Evolutionary conservation across 192 early-diverging fungal genomes (phyloP).

Genomic region (Tieghemiomyces parasiticus): DNA sequence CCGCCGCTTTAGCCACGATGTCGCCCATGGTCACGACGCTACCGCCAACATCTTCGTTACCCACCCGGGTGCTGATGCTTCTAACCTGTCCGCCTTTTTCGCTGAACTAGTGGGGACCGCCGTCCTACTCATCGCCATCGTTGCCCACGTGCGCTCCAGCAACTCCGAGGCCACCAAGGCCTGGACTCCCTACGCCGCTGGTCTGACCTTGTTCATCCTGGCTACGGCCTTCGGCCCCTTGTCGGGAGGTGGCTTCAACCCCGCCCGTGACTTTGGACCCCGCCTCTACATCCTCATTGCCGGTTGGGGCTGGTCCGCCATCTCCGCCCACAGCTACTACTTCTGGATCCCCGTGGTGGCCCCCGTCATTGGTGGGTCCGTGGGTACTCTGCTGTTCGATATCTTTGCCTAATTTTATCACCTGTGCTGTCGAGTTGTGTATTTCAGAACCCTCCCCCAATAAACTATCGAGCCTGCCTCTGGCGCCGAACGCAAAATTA

Average conservation of each 20-base stretch:
- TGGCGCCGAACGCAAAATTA: no score
- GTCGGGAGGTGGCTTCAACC: slow-evolving; percentile 51
- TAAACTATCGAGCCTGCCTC: no score
- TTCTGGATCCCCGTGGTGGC: slow-evolving; percentile 39
- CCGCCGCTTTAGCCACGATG: slow-evolving; percentile 13
- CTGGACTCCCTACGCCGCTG: slow-evolving; percentile 35
- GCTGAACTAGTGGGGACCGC: slow-evolving; percentile 41
- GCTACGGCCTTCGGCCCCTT: slow-evolving; percentile 38
- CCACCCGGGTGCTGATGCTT: slow-evolving; percentile 2
- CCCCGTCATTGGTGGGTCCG: slow-evolving; percentile 29
- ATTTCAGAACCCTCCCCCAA: no score
- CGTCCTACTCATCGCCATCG: slow-evolving; percentile 37
- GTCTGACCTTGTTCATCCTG: slow-evolving; percentile 37
- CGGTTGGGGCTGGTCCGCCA: slow-evolving; percentile 40
- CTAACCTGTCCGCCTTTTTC: slow-evolving; percentile 13
- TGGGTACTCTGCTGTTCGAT: slow-evolving; percentile 21
- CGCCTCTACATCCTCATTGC: slow-evolving; percentile 45
- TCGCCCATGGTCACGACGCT: slow-evolving; percentile 17
- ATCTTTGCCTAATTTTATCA: no score
- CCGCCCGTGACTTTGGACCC: slow-evolving; percentile 64
- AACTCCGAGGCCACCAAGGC: not conserved
- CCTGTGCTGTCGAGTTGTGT: no score
- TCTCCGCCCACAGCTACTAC: slow-evolving; percentile 32
- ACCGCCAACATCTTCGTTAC: slow-evolving; percentile 23
- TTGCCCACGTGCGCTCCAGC: slow-evolving; percentile 29